phyloP scores from a whole-genome alignment of 345 rosid genomes.

The Sonneratia caseolaris region DNA sequence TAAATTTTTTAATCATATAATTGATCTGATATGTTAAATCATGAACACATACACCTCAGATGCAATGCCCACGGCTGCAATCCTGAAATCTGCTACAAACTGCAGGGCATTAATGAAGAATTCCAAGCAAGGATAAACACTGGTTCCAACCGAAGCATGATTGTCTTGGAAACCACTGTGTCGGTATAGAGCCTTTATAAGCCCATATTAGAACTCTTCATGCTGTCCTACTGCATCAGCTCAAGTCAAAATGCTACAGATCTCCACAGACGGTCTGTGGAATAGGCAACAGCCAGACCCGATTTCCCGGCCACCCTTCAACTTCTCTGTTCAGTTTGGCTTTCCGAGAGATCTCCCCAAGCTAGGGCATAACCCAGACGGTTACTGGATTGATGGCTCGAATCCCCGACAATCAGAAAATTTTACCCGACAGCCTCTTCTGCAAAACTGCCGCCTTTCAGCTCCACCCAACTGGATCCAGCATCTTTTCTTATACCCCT shows the following conservation, averaged over 20 bases:
- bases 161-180: neutral
- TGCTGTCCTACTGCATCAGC: neutral
- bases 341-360: neutral
- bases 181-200: neutral
- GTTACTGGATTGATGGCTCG: neutral
- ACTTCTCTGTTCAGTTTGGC: neutral
- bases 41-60: neutral
- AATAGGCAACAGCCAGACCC: neutral
- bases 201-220: neutral
- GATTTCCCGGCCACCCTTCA: neutral
- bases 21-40: too few relatives aligned
- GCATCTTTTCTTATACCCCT: conserved; percentile 15
- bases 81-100: neutral
- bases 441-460: neutral
- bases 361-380: neutral
- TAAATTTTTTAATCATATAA: too few relatives aligned
- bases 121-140: neutral
- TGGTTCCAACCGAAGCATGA: neutral
- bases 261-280: neutral
- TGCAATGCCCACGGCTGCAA: neutral
- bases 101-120: neutral
- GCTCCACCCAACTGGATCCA: conserved; percentile 21
- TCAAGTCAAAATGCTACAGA: neutral
- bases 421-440: conserved; percentile 4
- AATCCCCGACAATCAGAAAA: neutral